A percentile compares a stretch with the other conserved stretches of the same genome.
These are phyloP conservation scores for Polygonum aviculare DNA, from an alignment of 148 eudicot species.

Conservation along the genomic window DNA sequence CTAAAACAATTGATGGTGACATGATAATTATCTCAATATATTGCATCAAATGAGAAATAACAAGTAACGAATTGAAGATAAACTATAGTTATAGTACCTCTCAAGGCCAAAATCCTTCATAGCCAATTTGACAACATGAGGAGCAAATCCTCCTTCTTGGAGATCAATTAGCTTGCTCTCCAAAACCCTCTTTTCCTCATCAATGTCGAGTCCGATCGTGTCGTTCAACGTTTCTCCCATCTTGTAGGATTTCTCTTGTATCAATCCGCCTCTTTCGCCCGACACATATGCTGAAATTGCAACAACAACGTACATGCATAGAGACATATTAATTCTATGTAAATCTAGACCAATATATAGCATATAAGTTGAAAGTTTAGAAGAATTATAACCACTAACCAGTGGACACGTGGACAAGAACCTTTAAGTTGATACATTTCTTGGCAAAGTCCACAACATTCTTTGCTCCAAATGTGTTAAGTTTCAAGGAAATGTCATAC, in stretches of 20 bases:
- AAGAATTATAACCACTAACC: conserved; percentile 6
- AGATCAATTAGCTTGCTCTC: conserved; percentile 21
- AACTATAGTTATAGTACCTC: conserved; percentile 18
- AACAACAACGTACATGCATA: not conserved
- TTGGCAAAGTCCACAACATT: conserved; percentile 39
- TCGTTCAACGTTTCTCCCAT: conserved; percentile 27
- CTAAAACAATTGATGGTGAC: not conserved
- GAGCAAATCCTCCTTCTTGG: conserved; percentile 15
- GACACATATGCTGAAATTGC: conserved; percentile 31
- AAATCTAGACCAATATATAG: too few species aligned
- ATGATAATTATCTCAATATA: not conserved
- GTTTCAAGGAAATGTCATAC: conserved; percentile 33
- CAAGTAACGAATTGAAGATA: not conserved
- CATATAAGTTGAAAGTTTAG: too few species aligned
- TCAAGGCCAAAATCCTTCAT: conserved; percentile 36
- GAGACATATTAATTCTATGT: too few species aligned
- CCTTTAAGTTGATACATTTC: conserved; percentile 31
- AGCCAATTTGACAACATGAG: conserved; percentile 16
- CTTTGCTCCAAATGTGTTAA: conserved; percentile 42
- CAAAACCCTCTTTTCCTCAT: conserved; percentile 20
- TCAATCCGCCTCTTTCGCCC: conserved; percentile 26
- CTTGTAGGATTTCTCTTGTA: conserved; percentile 18
- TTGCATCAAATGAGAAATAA: not conserved
- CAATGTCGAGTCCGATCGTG: conserved; percentile 20
- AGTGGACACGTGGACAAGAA: conserved; percentile 49